Percentiles rank a stretch among this genome's conserved stretches.
Evolutionary conservation across 495 filamentous ascomycete genomes (phyloP).

Genomic region (Usnea hakonensis): DNA sequence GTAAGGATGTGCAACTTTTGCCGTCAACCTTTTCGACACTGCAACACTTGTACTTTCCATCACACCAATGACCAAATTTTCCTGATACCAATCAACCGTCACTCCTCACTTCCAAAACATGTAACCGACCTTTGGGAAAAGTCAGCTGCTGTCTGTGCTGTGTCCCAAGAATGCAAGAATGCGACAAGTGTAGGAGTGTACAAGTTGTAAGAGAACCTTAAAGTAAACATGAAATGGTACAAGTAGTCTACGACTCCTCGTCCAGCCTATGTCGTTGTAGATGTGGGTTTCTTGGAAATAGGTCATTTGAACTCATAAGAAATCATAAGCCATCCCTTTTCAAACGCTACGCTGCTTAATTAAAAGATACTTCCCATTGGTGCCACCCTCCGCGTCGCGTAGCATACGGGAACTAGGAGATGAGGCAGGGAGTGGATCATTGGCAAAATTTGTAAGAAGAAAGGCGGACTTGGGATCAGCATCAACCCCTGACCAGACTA

Average conservation of each 20-base stretch:
- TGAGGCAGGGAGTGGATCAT: too few species aligned
- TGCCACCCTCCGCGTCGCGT: neutral
- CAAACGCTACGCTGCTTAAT: too few species aligned
- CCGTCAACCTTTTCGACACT: neutral
- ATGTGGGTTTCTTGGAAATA: too few species aligned
- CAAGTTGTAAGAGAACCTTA: neutral
- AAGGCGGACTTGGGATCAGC: too few species aligned
- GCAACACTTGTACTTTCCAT: neutral
- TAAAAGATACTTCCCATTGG: neutral
- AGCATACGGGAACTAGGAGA: constrained; percentile 5
- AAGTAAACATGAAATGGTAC: neutral
- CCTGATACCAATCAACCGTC: neutral
- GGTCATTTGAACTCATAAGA: too few species aligned
- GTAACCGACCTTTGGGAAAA: neutral
- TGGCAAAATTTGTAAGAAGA: too few species aligned
- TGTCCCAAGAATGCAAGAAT: neutral
- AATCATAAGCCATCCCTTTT: too few species aligned
- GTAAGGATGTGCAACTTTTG: neutral
- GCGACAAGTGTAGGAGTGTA: too few species aligned
- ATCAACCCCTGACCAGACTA: too few species aligned
- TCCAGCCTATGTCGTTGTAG: neutral
- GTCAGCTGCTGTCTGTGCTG: neutral
- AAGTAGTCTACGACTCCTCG: neutral
- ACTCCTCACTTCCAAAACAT: neutral
- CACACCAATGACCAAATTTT: neutral